Conservation (phyloP, 108 stramenopile genomes). For the Mayamaea pseudoterrestris region DNA sequence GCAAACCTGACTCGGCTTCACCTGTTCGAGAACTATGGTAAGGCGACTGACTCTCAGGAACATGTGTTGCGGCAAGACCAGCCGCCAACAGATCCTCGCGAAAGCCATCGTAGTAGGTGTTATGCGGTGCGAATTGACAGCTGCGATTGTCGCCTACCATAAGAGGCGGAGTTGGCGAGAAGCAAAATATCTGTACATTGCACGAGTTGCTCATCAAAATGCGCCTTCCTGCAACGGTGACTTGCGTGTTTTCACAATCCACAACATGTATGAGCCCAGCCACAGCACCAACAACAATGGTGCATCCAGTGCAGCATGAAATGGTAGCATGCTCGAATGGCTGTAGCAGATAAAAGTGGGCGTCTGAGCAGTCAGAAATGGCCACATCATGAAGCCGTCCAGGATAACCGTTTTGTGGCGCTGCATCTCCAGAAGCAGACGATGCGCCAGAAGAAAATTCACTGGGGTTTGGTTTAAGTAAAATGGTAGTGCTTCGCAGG, state of each 20-base stretch:
- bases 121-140: slow-evolving; percentile 83
- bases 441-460: slow-evolving; percentile 35
- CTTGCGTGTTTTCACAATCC: slow-evolving; percentile 72
- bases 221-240: slow-evolving; percentile 60
- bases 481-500: slow-evolving; percentile 60
- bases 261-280: slow-evolving; percentile 79
- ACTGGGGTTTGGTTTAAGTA: slow-evolving; percentile 48
- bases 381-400: slow-evolving; percentile 67
- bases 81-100: slow-evolving; percentile 75
- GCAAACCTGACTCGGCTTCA: slow-evolving; percentile 19
- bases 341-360: slow-evolving; percentile 83
- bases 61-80: slow-evolving; percentile 61
- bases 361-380: slow-evolving; percentile 79
- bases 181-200: slow-evolving; percentile 49
- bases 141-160: slow-evolving; percentile 81
- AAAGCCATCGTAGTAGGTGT: slow-evolving; percentile 80
- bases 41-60: slow-evolving; percentile 26
- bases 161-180: slow-evolving; percentile 76
- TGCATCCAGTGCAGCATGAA: slow-evolving; percentile 80
- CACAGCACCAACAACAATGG: slow-evolving; percentile 93
- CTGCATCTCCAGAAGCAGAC: slow-evolving; percentile 30
- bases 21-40: slow-evolving; percentile 16
- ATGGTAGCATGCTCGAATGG: slow-evolving; percentile 85
- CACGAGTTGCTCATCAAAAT: slow-evolving; percentile 71
- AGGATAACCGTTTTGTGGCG: slow-evolving; percentile 1